Percentiles rank a stretch among this genome's conserved stretches.
phyloP scores from a whole-genome alignment of 768 basidiomycete species.

The Lentinula lateritia region DNA sequence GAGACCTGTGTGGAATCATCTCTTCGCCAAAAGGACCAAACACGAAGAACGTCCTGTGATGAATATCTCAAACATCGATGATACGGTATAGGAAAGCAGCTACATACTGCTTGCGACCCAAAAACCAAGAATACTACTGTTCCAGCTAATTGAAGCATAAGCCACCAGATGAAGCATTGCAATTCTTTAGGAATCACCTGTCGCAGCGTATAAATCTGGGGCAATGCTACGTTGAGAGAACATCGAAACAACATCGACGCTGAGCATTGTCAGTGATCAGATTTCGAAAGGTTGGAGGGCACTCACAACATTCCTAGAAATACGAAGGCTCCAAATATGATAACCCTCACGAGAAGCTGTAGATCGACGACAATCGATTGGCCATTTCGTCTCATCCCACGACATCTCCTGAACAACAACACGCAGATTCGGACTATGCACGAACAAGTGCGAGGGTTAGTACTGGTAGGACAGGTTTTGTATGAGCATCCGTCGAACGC shows the following conservation, averaged over 20 bases:
- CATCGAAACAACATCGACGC: slow-evolving; percentile 23
- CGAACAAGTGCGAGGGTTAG: neutral
- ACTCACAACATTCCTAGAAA: slow-evolving; percentile 27
- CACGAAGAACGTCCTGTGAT: slow-evolving; percentile 24
- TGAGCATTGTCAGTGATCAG: slow-evolving; percentile 6
- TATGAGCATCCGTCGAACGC: neutral
- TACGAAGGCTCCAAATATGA: slow-evolving; percentile 28
- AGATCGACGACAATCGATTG: slow-evolving; percentile 17
- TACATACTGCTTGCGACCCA: slow-evolving; percentile 27
- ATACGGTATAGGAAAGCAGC: neutral
- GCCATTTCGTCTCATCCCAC: slow-evolving; percentile 24
- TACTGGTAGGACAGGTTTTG: too few species aligned
- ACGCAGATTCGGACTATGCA: slow-evolving; percentile 22
- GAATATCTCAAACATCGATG: neutral
- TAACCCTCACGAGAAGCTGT: slow-evolving; percentile 24
- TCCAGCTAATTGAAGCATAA: slow-evolving; percentile 18
- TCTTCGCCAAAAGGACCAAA: slow-evolving; percentile 27
- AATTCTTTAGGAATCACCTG: slow-evolving; percentile 16
- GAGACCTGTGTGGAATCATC: neutral
- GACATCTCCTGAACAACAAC: slow-evolving; percentile 25
- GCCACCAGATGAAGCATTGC: neutral
- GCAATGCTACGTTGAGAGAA: slow-evolving; percentile 15
- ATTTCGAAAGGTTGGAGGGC: neutral
- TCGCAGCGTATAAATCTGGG: slow-evolving; percentile 29
- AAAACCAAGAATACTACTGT: slow-evolving; percentile 30